Evolutionary conservation across 2,329 filamentous ascomycete genomes (phyloP), one percentile per base, ranked within the genome.

Genomic region (Fusarium nygamai): DNA sequence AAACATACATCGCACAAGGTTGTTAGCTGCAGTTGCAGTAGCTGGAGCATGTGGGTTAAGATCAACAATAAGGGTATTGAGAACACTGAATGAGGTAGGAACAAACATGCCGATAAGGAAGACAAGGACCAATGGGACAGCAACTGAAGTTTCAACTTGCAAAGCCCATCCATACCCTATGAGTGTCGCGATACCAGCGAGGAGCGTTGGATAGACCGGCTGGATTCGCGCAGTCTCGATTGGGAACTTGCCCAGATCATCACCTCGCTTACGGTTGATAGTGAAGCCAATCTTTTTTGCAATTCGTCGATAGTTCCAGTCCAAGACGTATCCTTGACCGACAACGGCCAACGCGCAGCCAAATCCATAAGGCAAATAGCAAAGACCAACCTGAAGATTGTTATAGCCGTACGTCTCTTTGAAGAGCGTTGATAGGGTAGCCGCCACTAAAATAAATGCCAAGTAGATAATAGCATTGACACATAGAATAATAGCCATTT

Each of bases 301-400:
- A 53, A 91, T 87, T 44, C 92, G 88, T 12, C 90, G 87, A 80
- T 93, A 97, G 80, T 95, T 95, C 86, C 89, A 91, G 81, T 90
- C 88, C 54, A 89, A 83, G 11, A 89, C 78, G 72, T 86, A 86
- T 10, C 93, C 92, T 69, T 89, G 88, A n/a, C 81, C 79, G 33
- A 89, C 74, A 19, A 87, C 85, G 3, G 87, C 84, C 16, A 85
- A 67, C 44, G 84, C 86, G 65, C 86, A 88, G 8, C 87, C 87
- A 6, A 85, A 76, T 1, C 88, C 88, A 59, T 89, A 87, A 2
- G 88, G 88, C 19, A 90, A 82, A 74, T 87, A 90, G 72, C 88
- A 88, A 6, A 90, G 82, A 6, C 88, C 88, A 34, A 88, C 83
- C 71, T 87, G 81, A 19, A 90, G 80, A 48, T 88, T 84, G 72